These are phyloP conservation scores for Kwoniella dendrophila DNA, from an alignment of 768 basidiomycete species.

Conservation along the genomic window DNA sequence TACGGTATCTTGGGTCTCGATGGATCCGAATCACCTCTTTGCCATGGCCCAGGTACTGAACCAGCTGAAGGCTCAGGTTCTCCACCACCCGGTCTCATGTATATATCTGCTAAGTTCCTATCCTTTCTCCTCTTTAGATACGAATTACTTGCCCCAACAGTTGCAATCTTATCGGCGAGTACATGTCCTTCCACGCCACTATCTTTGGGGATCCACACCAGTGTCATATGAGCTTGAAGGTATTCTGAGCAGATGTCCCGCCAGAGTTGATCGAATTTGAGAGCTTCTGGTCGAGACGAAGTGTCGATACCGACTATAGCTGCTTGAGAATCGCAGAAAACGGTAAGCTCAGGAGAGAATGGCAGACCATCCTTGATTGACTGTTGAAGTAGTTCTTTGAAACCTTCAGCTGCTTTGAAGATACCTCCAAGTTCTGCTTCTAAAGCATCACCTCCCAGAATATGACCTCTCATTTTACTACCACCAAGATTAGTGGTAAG, in stretches of 20 bases:
- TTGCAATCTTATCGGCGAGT: slow-evolving; percentile 51
- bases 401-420: slow-evolving; percentile 53
- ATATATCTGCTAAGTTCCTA: slow-evolving; percentile 31
- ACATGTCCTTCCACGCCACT: slow-evolving; percentile 49
- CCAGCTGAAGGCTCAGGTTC: slow-evolving; percentile 42
- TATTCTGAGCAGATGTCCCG: slow-evolving; percentile 44
- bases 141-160: slow-evolving; percentile 48
- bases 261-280: slow-evolving; percentile 50
- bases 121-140: slow-evolving; percentile 50
- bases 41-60: slow-evolving; percentile 44
- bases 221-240: slow-evolving; percentile 45
- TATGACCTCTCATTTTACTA: slow-evolving; percentile 48
- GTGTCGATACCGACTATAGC: slow-evolving; percentile 53
- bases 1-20: slow-evolving; percentile 33
- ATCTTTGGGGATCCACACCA: slow-evolving; percentile 53
- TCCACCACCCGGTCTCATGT: slow-evolving; percentile 36
- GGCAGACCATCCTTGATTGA: slow-evolving; percentile 38
- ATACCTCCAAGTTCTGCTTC: slow-evolving; percentile 53
- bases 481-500: slow-evolving; percentile 36
- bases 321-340: slow-evolving; percentile 54
- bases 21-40: slow-evolving; percentile 48
- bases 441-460: slow-evolving; percentile 45
- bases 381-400: slow-evolving; percentile 37
- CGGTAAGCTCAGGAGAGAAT: slow-evolving; percentile 46
- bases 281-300: slow-evolving; percentile 44